Base-by-base conservation (phyloP, 768 basidiomycete species). In the Mycena polygramma region DNA sequence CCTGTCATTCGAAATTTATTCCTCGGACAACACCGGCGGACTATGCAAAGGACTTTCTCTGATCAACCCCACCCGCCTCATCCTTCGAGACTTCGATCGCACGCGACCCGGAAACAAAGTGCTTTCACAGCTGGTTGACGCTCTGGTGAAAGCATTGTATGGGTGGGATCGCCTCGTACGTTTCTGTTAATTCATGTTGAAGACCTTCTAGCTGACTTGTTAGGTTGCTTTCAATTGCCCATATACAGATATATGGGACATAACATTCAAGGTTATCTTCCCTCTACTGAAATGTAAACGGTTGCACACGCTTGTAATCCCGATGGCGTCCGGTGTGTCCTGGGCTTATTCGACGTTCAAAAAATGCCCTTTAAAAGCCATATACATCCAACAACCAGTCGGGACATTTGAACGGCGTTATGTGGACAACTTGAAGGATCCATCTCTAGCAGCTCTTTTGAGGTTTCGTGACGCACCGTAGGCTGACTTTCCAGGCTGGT, bases 51-150 rank as follows among this genome's bases (percentile, higher is more conserved):
- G 69, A 41, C 69, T 65, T 13, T 13, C 26, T 24, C 35, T 64
- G 7, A 55, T 70, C 15, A 70, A 61, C 24, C 69, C 69, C 5
- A 59, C 57, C 8, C 69, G 63, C 24, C 30, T 70, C 7, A 70
- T 70, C 8, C 13, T 70, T 35, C 39, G 45, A 10, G 57, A 65
- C 41, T 5, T 24, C 2, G 13, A 35, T 1, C 3, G 8, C 49
- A 46, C 55, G 30, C 36, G 8, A n/a, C 10, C 51, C 57, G n/a
- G 45, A 2, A 70, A 70, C 26, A 70, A 55, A 46, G 61, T 61
- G 63, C 0, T 19, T 14, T 24, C 19, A n/a, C 35, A 46, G 14
- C 51, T 70, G 35, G 19, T 60, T 2, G 45, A 65, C 36, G 43
- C 63, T 11, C n/a, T 70, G 15, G 22, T 13, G 2, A 26, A 20